These are phyloP conservation scores for Magnaporthiopsis incrustans DNA, from an alignment of 2,329 filamentous ascomycete species.

Conservation along the genomic window DNA sequence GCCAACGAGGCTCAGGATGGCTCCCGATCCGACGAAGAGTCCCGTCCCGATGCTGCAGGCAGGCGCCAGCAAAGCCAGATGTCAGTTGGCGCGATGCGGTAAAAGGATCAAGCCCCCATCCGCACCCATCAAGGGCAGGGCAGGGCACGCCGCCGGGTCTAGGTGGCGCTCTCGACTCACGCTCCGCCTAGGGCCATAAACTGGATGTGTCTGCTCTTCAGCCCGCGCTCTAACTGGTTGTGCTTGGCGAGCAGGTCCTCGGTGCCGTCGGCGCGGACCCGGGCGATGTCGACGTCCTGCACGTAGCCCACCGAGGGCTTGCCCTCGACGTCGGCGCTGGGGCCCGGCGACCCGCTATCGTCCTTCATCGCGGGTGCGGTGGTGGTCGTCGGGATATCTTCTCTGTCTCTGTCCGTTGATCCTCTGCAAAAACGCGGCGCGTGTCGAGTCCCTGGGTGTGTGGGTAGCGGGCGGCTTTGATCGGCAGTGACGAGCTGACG, in stretches of 20 bases:
- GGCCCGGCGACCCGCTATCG: neutral
- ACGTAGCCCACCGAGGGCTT: slow-evolving; percentile 1
- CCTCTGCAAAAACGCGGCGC: too few species aligned
- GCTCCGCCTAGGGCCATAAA: slow-evolving; percentile 26
- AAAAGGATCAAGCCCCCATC: too few species aligned
- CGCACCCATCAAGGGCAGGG: too few species aligned
- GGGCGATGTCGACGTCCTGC: slow-evolving; percentile 4
- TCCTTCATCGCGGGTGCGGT: too few species aligned
- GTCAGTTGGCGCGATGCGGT: neutral
- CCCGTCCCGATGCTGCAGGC: slow-evolving; percentile 19
- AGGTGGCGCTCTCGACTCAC: neutral
- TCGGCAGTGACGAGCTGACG: neutral
- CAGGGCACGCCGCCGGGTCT: too few species aligned
- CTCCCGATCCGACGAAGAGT: slow-evolving; percentile 20
- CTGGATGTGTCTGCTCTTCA: slow-evolving; percentile 25
- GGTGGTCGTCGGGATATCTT: too few species aligned
- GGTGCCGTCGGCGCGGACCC: slow-evolving; percentile 7
- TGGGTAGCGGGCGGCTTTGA: neutral
- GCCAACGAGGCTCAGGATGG: slow-evolving; percentile 30
- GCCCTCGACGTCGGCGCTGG: slow-evolving; percentile 6
- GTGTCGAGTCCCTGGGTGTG: neutral
- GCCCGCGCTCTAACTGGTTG: slow-evolving; percentile 23
- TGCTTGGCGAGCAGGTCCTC: slow-evolving; percentile 21
- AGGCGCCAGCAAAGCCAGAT: neutral
- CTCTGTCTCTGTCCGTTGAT: neutral